phyloP scores from a whole-genome alignment of 176 grass and related monocot species.

The Thalia dealbata region DNA sequence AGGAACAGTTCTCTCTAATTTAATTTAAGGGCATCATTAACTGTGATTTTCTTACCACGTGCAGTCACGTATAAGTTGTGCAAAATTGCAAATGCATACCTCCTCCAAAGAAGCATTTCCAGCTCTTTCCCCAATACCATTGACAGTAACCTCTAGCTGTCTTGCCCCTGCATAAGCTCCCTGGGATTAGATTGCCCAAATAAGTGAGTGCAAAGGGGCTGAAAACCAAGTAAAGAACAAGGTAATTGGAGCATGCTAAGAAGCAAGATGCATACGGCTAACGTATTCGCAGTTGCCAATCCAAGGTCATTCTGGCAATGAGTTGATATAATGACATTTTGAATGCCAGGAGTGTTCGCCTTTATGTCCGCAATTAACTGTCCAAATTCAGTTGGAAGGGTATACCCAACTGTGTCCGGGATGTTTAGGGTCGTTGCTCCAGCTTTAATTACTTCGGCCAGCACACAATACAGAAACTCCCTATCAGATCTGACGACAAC shows the following conservation, averaged over 20 bases:
- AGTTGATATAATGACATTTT: conserved; percentile 88
- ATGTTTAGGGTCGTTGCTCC: conserved; percentile 95
- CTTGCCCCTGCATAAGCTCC: conserved; percentile 77
- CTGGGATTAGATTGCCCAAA: conserved; percentile 40
- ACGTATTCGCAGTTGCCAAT: conserved; percentile 84
- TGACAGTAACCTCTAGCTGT: conserved; percentile 92
- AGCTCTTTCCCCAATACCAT: conserved; percentile 96
- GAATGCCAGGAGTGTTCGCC: conserved; percentile 77
- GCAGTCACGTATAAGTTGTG: neutral
- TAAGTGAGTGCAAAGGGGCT: conserved; percentile 25
- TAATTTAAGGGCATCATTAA: no score
- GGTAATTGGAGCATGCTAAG: conserved; percentile 1
- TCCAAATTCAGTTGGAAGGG: conserved; percentile 70
- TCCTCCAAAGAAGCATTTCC: conserved; percentile 98
- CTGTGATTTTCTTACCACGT: neutral
- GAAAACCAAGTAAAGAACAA: conserved; percentile 5
- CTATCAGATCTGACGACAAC: conserved; percentile 51
- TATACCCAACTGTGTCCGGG: conserved; percentile 92
- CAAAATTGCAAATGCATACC: conserved; percentile 26
- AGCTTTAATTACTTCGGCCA: conserved; percentile 91
- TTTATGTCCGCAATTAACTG: conserved; percentile 81
- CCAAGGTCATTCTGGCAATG: conserved; percentile 99
- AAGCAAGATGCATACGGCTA: conserved; percentile 51
- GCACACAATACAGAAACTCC: conserved; percentile 81
- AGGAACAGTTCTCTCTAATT: no score